Conservation (phyloP, 2,329 filamentous ascomycete genomes). For the Leptosphaerulina australis region DNA sequence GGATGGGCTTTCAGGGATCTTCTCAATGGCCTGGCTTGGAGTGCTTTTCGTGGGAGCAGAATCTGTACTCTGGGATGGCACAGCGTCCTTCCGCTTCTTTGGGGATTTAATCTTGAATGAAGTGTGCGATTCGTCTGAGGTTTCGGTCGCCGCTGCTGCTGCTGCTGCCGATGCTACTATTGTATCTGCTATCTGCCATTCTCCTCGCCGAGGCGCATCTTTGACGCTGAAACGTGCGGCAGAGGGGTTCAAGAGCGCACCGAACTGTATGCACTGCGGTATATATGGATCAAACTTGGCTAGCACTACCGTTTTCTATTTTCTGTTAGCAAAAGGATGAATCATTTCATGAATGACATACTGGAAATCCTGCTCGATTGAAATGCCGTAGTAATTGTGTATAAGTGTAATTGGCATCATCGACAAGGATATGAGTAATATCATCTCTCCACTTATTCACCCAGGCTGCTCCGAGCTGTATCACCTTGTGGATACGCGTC, state of each 20-base stretch:
- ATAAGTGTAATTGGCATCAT: slow-evolving; percentile 67
- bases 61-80: slow-evolving; percentile 42
- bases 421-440: slow-evolving; percentile 81
- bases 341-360: slow-evolving; percentile 37
- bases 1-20: slow-evolving; percentile 3
- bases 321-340: background rate
- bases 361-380: slow-evolving; percentile 56
- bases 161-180: no score
- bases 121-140: slow-evolving; percentile 26
- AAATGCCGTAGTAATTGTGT: slow-evolving; percentile 66
- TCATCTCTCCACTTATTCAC: slow-evolving; percentile 59
- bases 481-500: slow-evolving; percentile 74
- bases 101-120: slow-evolving; percentile 60
- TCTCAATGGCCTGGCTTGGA: slow-evolving; percentile 11
- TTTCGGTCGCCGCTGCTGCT: background rate
- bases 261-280: slow-evolving; percentile 52
- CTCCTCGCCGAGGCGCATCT: slow-evolving; percentile 52
- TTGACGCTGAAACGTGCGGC: slow-evolving; percentile 65
- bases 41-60: slow-evolving; percentile 48
- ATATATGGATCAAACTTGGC: slow-evolving; percentile 53
- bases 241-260: slow-evolving; percentile 56
- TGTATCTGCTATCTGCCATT: slow-evolving; percentile 1
- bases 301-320: slow-evolving; percentile 56
- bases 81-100: slow-evolving; percentile 49
- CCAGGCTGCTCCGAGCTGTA: slow-evolving; percentile 71